These are phyloP conservation scores for Grosmannia serpens DNA, from an alignment of 2,329 filamentous ascomycete genomes.

Conservation along the genomic window DNA sequence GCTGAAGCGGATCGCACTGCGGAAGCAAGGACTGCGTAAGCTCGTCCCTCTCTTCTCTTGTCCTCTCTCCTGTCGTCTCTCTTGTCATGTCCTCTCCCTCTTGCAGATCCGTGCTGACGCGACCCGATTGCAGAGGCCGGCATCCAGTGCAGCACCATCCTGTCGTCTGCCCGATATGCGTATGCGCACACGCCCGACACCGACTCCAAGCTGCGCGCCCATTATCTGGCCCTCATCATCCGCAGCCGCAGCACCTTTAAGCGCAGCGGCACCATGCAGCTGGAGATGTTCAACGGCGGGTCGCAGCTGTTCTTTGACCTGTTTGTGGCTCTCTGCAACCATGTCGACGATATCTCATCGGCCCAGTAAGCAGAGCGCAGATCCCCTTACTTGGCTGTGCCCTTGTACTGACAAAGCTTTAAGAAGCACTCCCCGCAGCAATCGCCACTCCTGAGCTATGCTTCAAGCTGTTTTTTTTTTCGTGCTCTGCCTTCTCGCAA, in stretches of 20 bases:
- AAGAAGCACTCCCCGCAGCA: constrained; percentile 32
- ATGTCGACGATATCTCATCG: constrained; percentile 60
- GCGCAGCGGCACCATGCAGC: constrained; percentile 87
- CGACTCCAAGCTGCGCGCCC: constrained; percentile 81
- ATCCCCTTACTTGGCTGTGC: not conserved
- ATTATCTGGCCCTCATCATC: constrained; percentile 89
- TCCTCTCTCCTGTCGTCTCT: not conserved
- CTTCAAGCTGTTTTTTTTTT: not conserved
- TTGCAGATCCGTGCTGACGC: not conserved
- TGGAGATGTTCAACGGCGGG: constrained; percentile 82
- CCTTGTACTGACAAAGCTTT: not conserved
- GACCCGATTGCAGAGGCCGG: constrained; percentile 46
- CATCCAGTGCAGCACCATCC: constrained; percentile 74
- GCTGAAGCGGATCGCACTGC: constrained; percentile 71
- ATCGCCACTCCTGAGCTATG: constrained; percentile 24
- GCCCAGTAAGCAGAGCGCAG: constrained; percentile 33
- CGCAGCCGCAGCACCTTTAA: constrained; percentile 81
- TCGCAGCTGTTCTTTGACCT: constrained; percentile 81
- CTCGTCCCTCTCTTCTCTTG: not conserved
- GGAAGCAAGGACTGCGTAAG: constrained; percentile 77
- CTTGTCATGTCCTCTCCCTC: not conserved
- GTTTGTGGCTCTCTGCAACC: constrained; percentile 86
- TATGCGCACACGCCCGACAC: constrained; percentile 81
- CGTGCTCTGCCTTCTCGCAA: not conserved
- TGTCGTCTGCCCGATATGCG: constrained; percentile 78